phyloP scores from a whole-genome alignment of 1,284 basidiomycete genomes.

The Melampsora americana region DNA sequence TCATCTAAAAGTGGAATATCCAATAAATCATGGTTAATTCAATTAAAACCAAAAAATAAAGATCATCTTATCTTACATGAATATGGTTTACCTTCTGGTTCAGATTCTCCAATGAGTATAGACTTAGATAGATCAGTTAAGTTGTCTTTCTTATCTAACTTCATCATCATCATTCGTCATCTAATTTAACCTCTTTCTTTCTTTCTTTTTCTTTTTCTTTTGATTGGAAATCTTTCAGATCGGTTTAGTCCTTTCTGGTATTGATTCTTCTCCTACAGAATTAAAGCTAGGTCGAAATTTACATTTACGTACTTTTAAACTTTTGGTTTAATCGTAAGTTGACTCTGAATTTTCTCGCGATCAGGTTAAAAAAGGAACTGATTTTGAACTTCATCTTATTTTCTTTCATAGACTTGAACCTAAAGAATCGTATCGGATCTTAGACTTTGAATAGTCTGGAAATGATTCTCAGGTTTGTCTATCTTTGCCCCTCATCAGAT shows the following conservation, averaged over 20 bases:
- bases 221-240: slow-evolving; percentile 1
- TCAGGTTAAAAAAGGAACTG: slow-evolving; percentile 3
- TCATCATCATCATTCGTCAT: too few species aligned
- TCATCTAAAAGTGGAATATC: too few species aligned
- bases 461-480: neutral
- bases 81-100: too few species aligned
- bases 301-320: slow-evolving; percentile 25
- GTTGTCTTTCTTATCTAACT: too few species aligned
- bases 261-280: slow-evolving; percentile 14
- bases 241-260: slow-evolving; percentile 24
- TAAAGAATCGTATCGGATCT: neutral
- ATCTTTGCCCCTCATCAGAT: neutral
- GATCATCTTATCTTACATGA: too few species aligned
- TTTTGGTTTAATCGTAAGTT: slow-evolving; percentile 13
- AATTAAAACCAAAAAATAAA: too few species aligned
- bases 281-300: slow-evolving; percentile 4
- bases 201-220: too few species aligned
- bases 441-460: slow-evolving; percentile 11
- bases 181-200: too few species aligned
- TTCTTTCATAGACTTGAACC: slow-evolving; percentile 21
- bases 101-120: too few species aligned
- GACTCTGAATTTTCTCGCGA: neutral
- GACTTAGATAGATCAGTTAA: too few species aligned
- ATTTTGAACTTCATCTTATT: slow-evolving; percentile 15
- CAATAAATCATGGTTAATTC: too few species aligned